These are phyloP conservation scores for Micromonas pusilla DNA, from an alignment of 139 green algal species.

Conservation along the genomic window DNA sequence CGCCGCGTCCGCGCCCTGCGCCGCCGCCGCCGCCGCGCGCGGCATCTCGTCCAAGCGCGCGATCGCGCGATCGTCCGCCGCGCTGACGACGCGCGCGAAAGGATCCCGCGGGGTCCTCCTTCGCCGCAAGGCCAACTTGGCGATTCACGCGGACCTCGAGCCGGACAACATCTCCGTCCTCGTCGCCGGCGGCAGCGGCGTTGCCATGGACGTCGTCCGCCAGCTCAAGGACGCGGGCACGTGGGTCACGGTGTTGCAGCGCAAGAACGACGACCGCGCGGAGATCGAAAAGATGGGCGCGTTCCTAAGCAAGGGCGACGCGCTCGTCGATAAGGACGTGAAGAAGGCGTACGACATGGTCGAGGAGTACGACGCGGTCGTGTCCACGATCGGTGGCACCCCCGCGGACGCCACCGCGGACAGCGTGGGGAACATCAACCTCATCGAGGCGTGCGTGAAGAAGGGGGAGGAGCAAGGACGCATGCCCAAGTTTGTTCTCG, in stretches of 20 bases:
- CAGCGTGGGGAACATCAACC: conserved; percentile 89
- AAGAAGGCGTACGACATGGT: conserved; percentile 55
- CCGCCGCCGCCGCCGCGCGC: too few relatives aligned
- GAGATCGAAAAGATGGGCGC: conserved; percentile 70
- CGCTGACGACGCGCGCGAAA: too few relatives aligned
- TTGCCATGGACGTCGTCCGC: conserved; percentile 33
- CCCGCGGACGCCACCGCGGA: conserved; percentile 65
- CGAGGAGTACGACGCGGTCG: conserved; percentile 79
- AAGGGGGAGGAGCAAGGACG: conserved; percentile 52
- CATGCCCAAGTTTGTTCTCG: conserved; percentile 93
- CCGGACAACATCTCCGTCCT: conserved; percentile 36
- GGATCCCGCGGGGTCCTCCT: too few relatives aligned
- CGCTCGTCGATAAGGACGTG: conserved; percentile 60
- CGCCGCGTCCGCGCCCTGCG: too few relatives aligned
- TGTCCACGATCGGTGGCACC: conserved; percentile 81
- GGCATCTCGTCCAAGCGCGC: background rate
- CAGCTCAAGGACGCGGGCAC: conserved; percentile 31
- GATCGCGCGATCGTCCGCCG: too few relatives aligned
- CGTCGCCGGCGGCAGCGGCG: conserved; percentile 29
- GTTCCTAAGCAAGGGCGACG: conserved; percentile 80
- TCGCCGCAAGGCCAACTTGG: too few relatives aligned
- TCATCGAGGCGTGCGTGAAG: conserved; percentile 80
- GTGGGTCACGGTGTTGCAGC: conserved; percentile 34
- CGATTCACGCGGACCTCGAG: conserved; percentile 25
- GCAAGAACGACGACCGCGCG: conserved; percentile 18